These are phyloP conservation scores for Aspergillus quadrilineatus DNA, from an alignment of 2,329 filamentous ascomycete species.

Conservation along the genomic window DNA sequence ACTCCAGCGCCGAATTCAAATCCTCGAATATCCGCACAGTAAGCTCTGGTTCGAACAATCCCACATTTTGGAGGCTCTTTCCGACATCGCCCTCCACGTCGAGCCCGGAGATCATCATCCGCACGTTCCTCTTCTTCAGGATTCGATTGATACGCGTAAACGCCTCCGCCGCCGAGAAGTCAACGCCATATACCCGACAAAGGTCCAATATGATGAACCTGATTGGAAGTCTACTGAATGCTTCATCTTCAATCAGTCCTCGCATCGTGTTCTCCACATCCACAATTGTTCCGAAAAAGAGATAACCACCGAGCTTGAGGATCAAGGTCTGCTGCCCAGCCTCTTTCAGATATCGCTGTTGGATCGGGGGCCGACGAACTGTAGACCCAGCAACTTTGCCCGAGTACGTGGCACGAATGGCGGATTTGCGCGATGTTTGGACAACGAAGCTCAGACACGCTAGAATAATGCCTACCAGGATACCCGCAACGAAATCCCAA, in stretches of 20 bases:
- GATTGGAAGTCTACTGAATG: constrained; percentile 75
- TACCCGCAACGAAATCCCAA: constrained; percentile 94
- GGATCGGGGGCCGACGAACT: constrained; percentile 83
- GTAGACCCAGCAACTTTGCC: constrained; percentile 89
- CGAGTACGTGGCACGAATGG: constrained; percentile 85
- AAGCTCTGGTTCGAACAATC: constrained; percentile 70
- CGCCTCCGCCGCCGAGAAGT: constrained; percentile 94
- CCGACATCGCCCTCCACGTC: constrained; percentile 74
- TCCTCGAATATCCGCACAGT: constrained; percentile 81
- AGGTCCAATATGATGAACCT: constrained; percentile 88
- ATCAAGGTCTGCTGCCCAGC: constrained; percentile 87
- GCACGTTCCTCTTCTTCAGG: constrained; percentile 72
- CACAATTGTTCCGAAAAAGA: constrained; percentile 99
- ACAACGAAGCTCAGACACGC: constrained; percentile 90
- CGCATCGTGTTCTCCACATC: constrained; percentile 89
- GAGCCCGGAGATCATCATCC: constrained; percentile 79
- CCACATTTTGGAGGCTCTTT: constrained; percentile 76
- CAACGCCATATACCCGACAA: constrained; percentile 83
- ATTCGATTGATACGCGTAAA: constrained; percentile 91
- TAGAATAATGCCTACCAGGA: constrained; percentile 84
- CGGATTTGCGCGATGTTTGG: constrained; percentile 84
- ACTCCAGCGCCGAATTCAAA: constrained; percentile 89
- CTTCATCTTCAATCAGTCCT: constrained; percentile 75
- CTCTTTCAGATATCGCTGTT: constrained; percentile 80
- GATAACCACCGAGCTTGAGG: constrained; percentile 85